Base-by-base conservation (phyloP, 768 basidiomycete genomes). In the Leccinum disarticulatum region DNA sequence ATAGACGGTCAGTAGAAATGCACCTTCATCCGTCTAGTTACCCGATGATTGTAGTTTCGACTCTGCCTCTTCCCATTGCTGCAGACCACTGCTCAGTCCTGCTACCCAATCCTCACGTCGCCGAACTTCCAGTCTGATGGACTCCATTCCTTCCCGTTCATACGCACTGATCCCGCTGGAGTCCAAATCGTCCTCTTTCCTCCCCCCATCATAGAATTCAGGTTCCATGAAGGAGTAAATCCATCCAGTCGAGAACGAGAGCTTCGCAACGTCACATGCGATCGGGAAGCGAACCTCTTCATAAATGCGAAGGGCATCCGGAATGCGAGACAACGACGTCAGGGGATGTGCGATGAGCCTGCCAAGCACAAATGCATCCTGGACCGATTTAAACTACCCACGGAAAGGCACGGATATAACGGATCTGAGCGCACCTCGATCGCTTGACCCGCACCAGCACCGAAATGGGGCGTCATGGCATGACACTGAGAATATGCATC, bases 401-500 rank as follows among this genome's bases (percentile, higher is more conserved):
- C 7, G 0, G n/a, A 53, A 1, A 11, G 11, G n/a, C n/a, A n/a
- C n/a, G n/a, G n/a, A 0, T 3, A 1, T 27, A 0, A 17, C 27
- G 17, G 28, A 46, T 38, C 15, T 19, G 4, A 15, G 46, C 55
- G 6, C 22, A 70, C 70, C 14, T 70, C 66, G 4, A 72, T 66
- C 25, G 66, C 68, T 59, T 70, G 70, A 5, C 64, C 70, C 9
- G 64, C 70, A n/a, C 69, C 70, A 13, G 66, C 64, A 47, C 57
- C 69, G 6, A 66, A 38, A 43, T 68, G 54, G n/a, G 70, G 69
- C 1, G 60, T 31, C 69, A 70, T 72, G 25, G 70, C 70, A 17
- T 70, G 70, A 38, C 59, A 55, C 68, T 33, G 22, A 5, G 5
- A 25, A 25, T 48, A n/a, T n/a, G n/a, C 10, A 31, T 22, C n/a